These are phyloP conservation scores for Pichia occidentalis DNA, from an alignment of 805 yeast species.

Conservation along the genomic window DNA sequence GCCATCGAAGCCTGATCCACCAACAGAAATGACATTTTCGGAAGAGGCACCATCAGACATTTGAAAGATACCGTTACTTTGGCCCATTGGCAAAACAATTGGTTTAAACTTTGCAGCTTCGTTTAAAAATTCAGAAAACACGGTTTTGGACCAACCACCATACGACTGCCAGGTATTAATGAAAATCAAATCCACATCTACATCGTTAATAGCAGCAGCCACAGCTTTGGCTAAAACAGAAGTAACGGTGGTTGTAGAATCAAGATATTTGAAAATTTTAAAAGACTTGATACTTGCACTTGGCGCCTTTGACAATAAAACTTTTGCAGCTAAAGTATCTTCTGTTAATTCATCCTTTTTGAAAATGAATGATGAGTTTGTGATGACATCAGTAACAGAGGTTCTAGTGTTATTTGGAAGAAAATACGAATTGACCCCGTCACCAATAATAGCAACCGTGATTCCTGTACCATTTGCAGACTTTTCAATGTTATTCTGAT, in stretches of 20 bases:
- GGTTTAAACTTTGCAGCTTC: conserved; percentile 3
- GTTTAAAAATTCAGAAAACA: conserved; percentile 3
- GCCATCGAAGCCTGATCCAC: conserved; percentile 7
- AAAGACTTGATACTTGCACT: conserved; percentile 5
- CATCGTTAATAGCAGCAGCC: conserved; percentile 3
- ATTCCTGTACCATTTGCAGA: conserved; percentile 1
- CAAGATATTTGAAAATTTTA: conserved; percentile 3
- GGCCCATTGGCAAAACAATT: conserved; percentile 10
- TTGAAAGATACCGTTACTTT: conserved; percentile 9
- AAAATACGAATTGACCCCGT: conserved; percentile 6
- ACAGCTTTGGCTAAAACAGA: conserved; percentile 3
- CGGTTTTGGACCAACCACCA: conserved; percentile 9
- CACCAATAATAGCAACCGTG: conserved; percentile 10
- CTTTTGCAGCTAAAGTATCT: conserved; percentile 10
- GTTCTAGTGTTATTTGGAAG: not conserved
- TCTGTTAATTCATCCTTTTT: conserved; percentile 1
- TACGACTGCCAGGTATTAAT: conserved; percentile 6
- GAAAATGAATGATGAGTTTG: not conserved
- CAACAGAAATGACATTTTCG: conserved; percentile 8
- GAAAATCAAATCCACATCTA: conserved; percentile 7
- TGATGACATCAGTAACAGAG: not conserved
- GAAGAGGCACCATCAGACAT: conserved; percentile 12
- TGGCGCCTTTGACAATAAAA: conserved; percentile 4
- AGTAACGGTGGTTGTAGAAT: conserved; percentile 2
- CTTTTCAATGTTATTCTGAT: not conserved